These are phyloP conservation scores for Dendrocalamus latiflorus DNA, from an alignment of 202 grass and related monocot species.

Conservation along the genomic window DNA sequence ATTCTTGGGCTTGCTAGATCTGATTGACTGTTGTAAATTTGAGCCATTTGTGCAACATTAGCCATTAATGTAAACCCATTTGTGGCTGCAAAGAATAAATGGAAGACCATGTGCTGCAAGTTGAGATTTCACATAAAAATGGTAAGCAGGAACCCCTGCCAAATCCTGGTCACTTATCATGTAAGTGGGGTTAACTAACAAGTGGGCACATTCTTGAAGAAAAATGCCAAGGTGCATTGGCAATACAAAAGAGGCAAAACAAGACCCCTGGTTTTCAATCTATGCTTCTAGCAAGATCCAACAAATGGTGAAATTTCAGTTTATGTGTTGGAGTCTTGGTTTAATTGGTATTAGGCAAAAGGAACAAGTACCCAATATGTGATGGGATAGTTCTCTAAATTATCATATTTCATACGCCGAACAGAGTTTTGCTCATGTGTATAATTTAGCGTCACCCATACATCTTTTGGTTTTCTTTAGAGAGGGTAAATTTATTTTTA, in stretches of 20 bases:
- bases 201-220: no score
- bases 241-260: background rate
- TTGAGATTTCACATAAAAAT: no score
- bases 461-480: background rate
- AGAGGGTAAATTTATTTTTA: background rate
- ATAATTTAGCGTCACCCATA: background rate
- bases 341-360: conserved; percentile 4
- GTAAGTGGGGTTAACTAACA: no score
- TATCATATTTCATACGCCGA: background rate
- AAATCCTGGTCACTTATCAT: no score
- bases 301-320: conserved; percentile 10
- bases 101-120: no score
- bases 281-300: background rate
- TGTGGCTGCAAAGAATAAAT: no score
- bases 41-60: no score
- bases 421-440: background rate
- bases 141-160: no score
- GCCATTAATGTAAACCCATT: no score
- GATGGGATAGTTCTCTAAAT: background rate
- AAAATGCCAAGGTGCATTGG: no score
- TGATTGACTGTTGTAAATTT: no score
- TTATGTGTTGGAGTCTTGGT: background rate
- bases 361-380: background rate
- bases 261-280: background rate
- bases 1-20: no score